Evolutionary conservation across 805 yeast species (phyloP), one percentile per base, ranked within the genome.

Genomic region (Candida dajiaensis): DNA sequence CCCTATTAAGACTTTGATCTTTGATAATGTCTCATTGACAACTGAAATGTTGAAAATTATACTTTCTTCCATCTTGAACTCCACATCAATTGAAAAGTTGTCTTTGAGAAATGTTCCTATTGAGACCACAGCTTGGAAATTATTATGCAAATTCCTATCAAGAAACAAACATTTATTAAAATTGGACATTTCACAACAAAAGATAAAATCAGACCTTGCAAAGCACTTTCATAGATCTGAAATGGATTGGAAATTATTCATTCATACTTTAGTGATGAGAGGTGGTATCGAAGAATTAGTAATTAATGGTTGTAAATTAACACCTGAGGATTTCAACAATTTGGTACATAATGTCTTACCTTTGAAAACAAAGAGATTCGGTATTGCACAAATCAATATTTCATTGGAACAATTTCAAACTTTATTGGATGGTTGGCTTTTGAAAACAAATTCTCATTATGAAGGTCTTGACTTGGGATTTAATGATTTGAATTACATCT

Each of bases 381-480:
- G 96, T 1, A 67, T 89, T 39, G 96, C 96, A 0, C 80, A 81
- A 53, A 83, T 85, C 51, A 83, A 83, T 21, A 66, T 90, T 16
- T 66, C 75, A 0, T 67, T 71, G 3, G 75, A 75, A n/a, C 92
- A 88, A 48, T 62, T 83, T 29, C 70, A 71, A 49, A 64, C 76
- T 20, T 49, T 87, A 21, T 72, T 78, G 7, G 65, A 76, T 41
- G 92, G 89, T 62, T 85, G 46, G 57, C 68, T 43, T 62, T 55
- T 19, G 62, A 62, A 50, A 64, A 15, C 28, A 3, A 29, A 64
- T 62, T 57, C 67, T 55, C 62, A 56, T 19, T 72, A 78, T 21
- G 66, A 78, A 52, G 97, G 97, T 4, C 64, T 90, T 6, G 97
- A 89, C 68, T 57, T 90, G 19, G 95, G 95, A 3, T 90, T 83